Evolutionary conservation across 371 early-diverging fungal species (phyloP).

Genomic region (Circinella minor): DNA sequence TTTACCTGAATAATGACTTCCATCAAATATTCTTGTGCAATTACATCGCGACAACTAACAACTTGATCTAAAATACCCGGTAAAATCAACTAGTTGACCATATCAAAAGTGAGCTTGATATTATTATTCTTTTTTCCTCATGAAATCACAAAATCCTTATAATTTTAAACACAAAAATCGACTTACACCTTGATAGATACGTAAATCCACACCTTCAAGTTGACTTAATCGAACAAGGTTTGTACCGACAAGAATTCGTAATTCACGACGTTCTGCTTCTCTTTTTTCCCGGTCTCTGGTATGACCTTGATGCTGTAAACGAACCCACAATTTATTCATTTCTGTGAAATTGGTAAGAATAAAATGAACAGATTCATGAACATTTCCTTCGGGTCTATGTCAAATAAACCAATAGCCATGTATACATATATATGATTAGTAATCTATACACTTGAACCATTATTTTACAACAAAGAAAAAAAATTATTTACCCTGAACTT

Average conservation of each 20-base stretch:
- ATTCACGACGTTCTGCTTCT: slow-evolving; percentile 93
- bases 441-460: too few relatives aligned
- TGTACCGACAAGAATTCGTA: slow-evolving; percentile 94
- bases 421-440: too few relatives aligned
- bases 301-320: slow-evolving; percentile 95
- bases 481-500: slow-evolving; percentile 52
- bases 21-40: slow-evolving; percentile 99
- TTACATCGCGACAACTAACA: slow-evolving; percentile 93
- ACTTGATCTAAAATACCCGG: slow-evolving; percentile 94
- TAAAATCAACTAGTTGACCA: slow-evolving; percentile 65
- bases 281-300: slow-evolving; percentile 90
- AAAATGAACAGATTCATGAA: slow-evolving; percentile 90
- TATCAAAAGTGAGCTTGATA: neutral
- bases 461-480: neutral
- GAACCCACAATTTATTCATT: slow-evolving; percentile 99
- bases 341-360: slow-evolving; percentile 95
- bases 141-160: too few relatives aligned
- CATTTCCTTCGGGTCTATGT: slow-evolving; percentile 77
- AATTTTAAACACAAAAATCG: neutral
- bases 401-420: too few relatives aligned
- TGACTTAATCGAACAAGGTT: slow-evolving; percentile 94
- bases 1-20: slow-evolving; percentile 94
- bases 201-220: slow-evolving; percentile 84
- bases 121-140: too few relatives aligned
- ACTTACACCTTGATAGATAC: slow-evolving; percentile 75